Evolutionary conservation across 805 yeast species (phyloP).

Genomic region (Pichia cabralensis): DNA sequence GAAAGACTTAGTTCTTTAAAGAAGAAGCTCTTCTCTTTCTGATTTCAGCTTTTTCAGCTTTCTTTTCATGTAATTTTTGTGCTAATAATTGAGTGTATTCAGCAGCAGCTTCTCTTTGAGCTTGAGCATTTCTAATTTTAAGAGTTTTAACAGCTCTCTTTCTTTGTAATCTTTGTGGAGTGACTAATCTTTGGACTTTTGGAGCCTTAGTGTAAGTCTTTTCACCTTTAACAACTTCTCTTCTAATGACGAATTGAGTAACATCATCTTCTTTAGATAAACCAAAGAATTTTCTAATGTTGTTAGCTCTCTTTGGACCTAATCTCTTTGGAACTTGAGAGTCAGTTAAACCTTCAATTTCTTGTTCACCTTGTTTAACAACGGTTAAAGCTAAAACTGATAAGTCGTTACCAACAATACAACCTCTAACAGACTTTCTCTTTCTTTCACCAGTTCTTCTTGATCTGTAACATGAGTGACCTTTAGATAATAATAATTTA

Average conservation of each 20-base stretch:
- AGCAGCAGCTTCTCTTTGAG: slow-evolving; percentile 99
- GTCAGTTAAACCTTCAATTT: slow-evolving; percentile 94
- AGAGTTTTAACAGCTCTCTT: slow-evolving; percentile 92
- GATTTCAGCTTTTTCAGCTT: slow-evolving; percentile 96
- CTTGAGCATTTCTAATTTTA: slow-evolving; percentile 95
- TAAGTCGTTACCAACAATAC: slow-evolving; percentile 95
- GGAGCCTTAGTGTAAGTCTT: slow-evolving; percentile 99
- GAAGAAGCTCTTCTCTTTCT: slow-evolving; percentile 99
- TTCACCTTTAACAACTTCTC: slow-evolving; percentile 97
- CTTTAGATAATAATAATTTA: slow-evolving; percentile 85
- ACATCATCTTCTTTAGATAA: slow-evolving; percentile 90
- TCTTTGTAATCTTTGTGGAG: slow-evolving; percentile 99
- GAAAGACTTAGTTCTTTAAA: slow-evolving; percentile 76
- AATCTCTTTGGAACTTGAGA: slow-evolving; percentile 94
- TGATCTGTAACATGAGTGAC: slow-evolving; percentile 98
- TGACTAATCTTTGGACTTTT: slow-evolving; percentile 98
- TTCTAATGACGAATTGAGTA: slow-evolving; percentile 88
- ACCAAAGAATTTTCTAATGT: slow-evolving; percentile 99
- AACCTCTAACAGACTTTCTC: slow-evolving; percentile 99
- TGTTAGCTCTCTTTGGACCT: slow-evolving; percentile 99
- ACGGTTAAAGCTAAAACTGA: slow-evolving; percentile 89
- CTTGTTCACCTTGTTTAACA: slow-evolving; percentile 95
- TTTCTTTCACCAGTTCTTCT: slow-evolving; percentile 99
- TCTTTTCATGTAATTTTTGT: slow-evolving; percentile 95
- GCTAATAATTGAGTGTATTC: slow-evolving; percentile 99